Conservation (phyloP, 257 asterid species). For the Mentha longifolia region DNA sequence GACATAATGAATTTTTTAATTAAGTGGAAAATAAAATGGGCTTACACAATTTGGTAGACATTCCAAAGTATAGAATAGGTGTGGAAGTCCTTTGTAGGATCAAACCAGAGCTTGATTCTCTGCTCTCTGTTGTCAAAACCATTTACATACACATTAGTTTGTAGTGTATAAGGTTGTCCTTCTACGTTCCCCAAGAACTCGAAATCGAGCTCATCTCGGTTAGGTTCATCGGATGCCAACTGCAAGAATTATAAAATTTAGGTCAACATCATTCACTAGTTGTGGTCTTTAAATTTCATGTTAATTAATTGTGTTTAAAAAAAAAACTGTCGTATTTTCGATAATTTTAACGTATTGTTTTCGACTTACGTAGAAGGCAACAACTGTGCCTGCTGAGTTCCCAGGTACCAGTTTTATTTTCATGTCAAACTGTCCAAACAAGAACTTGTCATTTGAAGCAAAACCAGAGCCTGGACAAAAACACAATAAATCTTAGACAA, state of each 20-base stretch:
- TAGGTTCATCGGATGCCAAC: constrained; percentile 64
- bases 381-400: constrained; percentile 89
- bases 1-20: too few relatives aligned
- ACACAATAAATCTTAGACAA: background rate
- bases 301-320: too few relatives aligned
- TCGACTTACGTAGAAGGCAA: constrained; percentile 72
- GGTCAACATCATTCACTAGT: too few relatives aligned
- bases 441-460: constrained; percentile 72
- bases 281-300: too few relatives aligned
- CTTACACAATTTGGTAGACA: constrained; percentile 89
- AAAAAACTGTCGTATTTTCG: too few relatives aligned
- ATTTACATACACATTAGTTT: constrained; percentile 78
- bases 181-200: constrained; percentile 81
- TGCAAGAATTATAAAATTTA: constrained; percentile 34
- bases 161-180: constrained; percentile 67
- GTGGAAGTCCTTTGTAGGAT: constrained; percentile 87
- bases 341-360: background rate
- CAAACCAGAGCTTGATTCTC: constrained; percentile 84
- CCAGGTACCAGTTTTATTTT: constrained; percentile 77
- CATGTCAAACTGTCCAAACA: constrained; percentile 89
- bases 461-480: constrained; percentile 58
- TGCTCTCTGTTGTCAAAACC: constrained; percentile 80
- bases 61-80: constrained; percentile 87
- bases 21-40: background rate
- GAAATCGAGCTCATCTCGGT: constrained; percentile 86